Evolutionary conservation across 1,284 basidiomycete species (phyloP).

Genomic region (Cutaneotrichosporon sp.): DNA sequence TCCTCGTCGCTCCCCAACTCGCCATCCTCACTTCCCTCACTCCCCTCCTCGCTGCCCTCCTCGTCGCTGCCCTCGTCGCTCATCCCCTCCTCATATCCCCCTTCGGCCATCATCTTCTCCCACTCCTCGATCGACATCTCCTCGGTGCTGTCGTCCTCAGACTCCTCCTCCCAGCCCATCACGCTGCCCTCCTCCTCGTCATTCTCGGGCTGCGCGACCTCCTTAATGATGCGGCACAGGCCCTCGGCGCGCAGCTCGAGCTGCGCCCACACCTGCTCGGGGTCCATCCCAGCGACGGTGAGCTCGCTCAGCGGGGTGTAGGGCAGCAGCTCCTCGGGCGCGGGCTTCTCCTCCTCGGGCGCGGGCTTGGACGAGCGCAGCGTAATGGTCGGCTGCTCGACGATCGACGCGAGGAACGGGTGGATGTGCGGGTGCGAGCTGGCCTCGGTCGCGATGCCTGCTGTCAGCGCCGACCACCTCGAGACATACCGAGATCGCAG

Average conservation of each 20-base stretch:
- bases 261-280: slow-evolving; percentile 91
- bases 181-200: slow-evolving; percentile 43
- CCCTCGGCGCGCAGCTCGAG: slow-evolving; percentile 72
- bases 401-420: slow-evolving; percentile 67
- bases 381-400: slow-evolving; percentile 61
- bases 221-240: slow-evolving; percentile 46
- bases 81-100: slow-evolving; percentile 34
- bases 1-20: slow-evolving; percentile 22
- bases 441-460: slow-evolving; percentile 61
- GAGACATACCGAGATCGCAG: slow-evolving; percentile 72
- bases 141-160: slow-evolving; percentile 38
- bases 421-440: slow-evolving; percentile 66
- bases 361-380: slow-evolving; percentile 43
- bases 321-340: slow-evolving; percentile 57
- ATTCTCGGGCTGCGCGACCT: slow-evolving; percentile 36
- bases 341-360: slow-evolving; percentile 29
- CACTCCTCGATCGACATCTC: slow-evolving; percentile 47
- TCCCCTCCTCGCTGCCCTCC: slow-evolving; percentile 18
- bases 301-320: slow-evolving; percentile 75
- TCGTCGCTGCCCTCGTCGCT: slow-evolving; percentile 22
- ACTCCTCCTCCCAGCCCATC: slow-evolving; percentile 29
- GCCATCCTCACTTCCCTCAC: not conserved
- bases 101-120: slow-evolving; percentile 39
- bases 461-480: not conserved
- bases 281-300: slow-evolving; percentile 78